These are phyloP conservation scores for Xylaria sp. DNA, from an alignment of 2,329 filamentous ascomycete species.

Conservation along the genomic window DNA sequence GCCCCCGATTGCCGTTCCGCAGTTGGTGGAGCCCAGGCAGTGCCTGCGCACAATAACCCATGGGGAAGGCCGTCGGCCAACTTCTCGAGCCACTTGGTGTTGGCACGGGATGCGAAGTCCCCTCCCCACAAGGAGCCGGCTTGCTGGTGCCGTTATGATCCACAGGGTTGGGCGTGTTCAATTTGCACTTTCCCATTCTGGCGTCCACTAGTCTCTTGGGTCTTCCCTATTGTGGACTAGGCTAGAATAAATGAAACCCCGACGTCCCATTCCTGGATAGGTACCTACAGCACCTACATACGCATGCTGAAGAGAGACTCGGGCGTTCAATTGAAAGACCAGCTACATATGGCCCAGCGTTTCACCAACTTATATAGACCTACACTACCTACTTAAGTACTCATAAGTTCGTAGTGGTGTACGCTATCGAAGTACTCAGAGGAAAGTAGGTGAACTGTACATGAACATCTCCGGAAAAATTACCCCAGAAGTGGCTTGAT, in stretches of 20 bases:
- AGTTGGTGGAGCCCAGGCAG: neutral
- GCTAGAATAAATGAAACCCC: neutral
- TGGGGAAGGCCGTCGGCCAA: slow-evolving; percentile 6
- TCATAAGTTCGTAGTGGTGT: no score
- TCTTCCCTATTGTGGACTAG: slow-evolving; percentile 1
- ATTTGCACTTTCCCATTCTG: neutral
- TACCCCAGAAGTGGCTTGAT: no score
- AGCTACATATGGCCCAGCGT: neutral
- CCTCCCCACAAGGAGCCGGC: slow-evolving; percentile 19
- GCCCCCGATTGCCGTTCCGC: neutral
- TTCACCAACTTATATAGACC: no score
- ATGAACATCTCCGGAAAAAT: neutral
- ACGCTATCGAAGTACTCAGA: no score
- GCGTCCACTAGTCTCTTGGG: neutral
- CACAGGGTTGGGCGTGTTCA: slow-evolving; percentile 18
- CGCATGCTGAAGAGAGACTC: no score
- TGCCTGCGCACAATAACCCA: neutral
- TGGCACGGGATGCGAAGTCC: slow-evolving; percentile 3
- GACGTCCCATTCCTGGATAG: neutral
- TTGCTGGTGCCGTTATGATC: slow-evolving; percentile 18
- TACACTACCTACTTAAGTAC: no score
- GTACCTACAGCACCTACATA: no score
- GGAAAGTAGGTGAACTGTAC: no score
- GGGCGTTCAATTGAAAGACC: no score
- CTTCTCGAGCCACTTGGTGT: neutral